Percentiles rank a stretch among this genome's conserved stretches.
phyloP scores from a whole-genome alignment of 805 yeast species.

The Kluyveromyces lactis region DNA sequence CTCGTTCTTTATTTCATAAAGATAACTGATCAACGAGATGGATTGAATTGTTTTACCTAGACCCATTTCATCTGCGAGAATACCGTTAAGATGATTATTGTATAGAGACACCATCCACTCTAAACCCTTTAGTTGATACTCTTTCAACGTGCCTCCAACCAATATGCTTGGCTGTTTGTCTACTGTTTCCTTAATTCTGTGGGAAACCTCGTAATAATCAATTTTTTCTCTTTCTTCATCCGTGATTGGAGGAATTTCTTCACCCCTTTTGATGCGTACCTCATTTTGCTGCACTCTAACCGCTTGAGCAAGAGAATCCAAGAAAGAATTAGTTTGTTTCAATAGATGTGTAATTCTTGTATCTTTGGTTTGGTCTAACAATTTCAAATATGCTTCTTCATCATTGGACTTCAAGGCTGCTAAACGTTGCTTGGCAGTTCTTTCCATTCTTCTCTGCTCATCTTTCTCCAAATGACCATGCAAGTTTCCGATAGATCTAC shows the following conservation, averaged over 20 bases:
- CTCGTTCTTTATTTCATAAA: conserved; percentile 57
- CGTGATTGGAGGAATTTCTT: conserved; percentile 30
- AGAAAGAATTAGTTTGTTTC: conserved; percentile 69
- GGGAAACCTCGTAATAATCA: conserved; percentile 80
- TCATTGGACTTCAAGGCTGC: conserved; percentile 82
- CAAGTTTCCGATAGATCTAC: conserved; percentile 19
- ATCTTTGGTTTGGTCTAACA: conserved; percentile 80
- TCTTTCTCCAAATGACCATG: conserved; percentile 51
- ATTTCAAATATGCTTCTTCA: conserved; percentile 79
- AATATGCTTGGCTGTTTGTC: conserved; percentile 58
- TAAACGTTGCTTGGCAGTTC: conserved; percentile 80
- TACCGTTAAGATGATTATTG: conserved; percentile 94
- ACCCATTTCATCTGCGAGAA: conserved; percentile 99
- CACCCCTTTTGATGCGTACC: conserved; percentile 26
- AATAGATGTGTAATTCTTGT: conserved; percentile 78
- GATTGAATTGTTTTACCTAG: conserved; percentile 90
- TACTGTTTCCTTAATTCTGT: conserved; percentile 58
- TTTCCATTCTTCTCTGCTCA: conserved; percentile 65
- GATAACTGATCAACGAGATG: conserved; percentile 65
- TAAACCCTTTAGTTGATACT: conserved; percentile 82
- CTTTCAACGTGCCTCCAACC: conserved; percentile 73
- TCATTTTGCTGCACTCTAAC: conserved; percentile 65
- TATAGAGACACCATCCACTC: conserved; percentile 98
- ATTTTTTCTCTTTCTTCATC: conserved; percentile 56
- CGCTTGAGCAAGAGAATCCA: conserved; percentile 71